These are phyloP conservation scores for Ogataea ganodermae DNA, from an alignment of 805 yeast genomes.

Conservation along the genomic window DNA sequence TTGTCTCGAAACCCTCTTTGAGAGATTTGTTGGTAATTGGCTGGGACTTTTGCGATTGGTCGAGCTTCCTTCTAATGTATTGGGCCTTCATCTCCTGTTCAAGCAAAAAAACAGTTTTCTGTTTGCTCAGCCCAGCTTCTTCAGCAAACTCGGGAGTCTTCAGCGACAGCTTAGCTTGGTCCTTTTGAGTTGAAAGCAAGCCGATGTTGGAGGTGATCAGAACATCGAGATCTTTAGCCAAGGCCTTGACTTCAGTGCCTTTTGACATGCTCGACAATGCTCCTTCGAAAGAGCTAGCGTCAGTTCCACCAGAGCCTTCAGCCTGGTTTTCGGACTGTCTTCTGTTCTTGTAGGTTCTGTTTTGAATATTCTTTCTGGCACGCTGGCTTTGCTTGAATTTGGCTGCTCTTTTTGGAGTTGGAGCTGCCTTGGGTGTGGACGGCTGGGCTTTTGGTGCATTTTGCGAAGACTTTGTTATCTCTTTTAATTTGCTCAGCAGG, in stretches of 20 bases:
- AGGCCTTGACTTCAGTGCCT: not conserved
- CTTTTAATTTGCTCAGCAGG: constrained; percentile 3
- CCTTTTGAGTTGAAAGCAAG: not conserved
- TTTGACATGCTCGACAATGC: not conserved
- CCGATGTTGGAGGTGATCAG: not conserved
- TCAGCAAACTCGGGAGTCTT: not conserved
- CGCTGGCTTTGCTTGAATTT: constrained; percentile 1
- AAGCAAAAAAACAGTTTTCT: not conserved
- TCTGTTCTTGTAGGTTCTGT: not conserved
- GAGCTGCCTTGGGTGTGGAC: not conserved
- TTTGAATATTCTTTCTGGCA: constrained; percentile 4
- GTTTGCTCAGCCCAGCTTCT: not conserved
- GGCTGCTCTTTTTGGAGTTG: not conserved
- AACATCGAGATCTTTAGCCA: not conserved
- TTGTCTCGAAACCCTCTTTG: constrained; percentile 10
- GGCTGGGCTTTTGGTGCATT: not conserved
- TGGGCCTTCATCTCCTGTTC: constrained; percentile 12
- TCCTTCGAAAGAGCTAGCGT: not conserved
- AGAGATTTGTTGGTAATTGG: constrained; percentile 7
- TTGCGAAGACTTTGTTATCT: not conserved
- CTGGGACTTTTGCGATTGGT: not conserved
- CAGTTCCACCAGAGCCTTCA: not conserved
- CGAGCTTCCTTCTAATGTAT: constrained; percentile 10
- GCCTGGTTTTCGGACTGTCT: not conserved
- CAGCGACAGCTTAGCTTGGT: not conserved